Evolutionary conservation across 371 early-diverging fungal species (phyloP).

Genomic region (Batrachochytrium dendrobatidis): DNA sequence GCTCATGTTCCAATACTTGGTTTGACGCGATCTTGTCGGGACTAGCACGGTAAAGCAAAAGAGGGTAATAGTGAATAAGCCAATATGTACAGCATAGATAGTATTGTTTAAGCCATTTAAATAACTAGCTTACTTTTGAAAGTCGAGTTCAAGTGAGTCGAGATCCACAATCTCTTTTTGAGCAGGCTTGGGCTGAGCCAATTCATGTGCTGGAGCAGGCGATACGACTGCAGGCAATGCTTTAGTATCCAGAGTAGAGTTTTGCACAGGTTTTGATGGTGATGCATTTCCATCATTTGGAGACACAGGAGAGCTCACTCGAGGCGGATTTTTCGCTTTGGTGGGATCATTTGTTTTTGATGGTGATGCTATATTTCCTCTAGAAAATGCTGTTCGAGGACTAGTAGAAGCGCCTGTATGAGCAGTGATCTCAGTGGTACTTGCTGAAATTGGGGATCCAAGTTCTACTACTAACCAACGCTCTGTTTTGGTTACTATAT

Average conservation of each 20-base stretch:
- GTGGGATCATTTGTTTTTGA: no score
- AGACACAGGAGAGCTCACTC: no score
- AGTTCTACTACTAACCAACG: conserved; percentile 52
- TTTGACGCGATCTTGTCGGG: conserved; percentile 69
- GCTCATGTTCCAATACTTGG: conserved; percentile 70
- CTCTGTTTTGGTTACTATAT: conserved; percentile 53
- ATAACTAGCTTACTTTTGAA: conserved; percentile 21
- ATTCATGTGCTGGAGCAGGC: not conserved
- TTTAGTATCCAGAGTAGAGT: conserved; percentile 7
- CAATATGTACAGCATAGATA: not conserved
- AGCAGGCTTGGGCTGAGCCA: conserved; percentile 11
- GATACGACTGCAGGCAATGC: conserved; percentile 9
- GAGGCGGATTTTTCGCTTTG: no score
- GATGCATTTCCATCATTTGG: no score
- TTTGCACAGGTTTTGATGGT: no score
- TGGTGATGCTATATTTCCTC: no score
- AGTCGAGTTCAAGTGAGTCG: conserved; percentile 26
- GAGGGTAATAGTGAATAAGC: not conserved
- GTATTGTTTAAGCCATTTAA: not conserved
- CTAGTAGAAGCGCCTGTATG: not conserved
- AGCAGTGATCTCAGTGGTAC: not conserved
- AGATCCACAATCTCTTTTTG: conserved; percentile 16
- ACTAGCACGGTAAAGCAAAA: conserved; percentile 24
- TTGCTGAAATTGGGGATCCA: not conserved
- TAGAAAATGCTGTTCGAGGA: no score